A percentile compares a stretch with the other conserved stretches of the same genome.
These are phyloP conservation scores for Chalciporus sphaerocephalus DNA, from an alignment of 768 basidiomycete genomes.

Conservation along the genomic window DNA sequence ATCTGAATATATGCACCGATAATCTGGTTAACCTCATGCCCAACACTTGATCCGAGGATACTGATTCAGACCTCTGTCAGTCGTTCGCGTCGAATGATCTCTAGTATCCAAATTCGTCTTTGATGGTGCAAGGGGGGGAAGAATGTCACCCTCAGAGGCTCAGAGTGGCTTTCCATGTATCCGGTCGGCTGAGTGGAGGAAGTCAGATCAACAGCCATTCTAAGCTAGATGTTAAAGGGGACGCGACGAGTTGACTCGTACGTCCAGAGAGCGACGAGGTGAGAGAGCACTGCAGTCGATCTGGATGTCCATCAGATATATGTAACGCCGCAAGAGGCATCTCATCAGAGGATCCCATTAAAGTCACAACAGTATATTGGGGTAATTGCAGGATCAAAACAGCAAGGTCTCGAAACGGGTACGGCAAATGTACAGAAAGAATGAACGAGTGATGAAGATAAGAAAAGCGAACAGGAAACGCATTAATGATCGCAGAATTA, in stretches of 20 bases:
- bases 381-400: constrained; percentile 15
- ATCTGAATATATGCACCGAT: constrained; percentile 41
- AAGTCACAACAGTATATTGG: constrained; percentile 5
- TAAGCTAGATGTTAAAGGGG: background rate
- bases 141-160: constrained; percentile 51
- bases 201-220: background rate
- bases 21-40: background rate
- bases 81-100: constrained; percentile 53
- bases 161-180: constrained; percentile 18
- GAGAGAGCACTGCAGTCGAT: background rate
- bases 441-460: background rate
- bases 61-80: constrained; percentile 45
- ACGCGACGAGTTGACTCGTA: background rate
- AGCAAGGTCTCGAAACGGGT: constrained; percentile 7
- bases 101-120: constrained; percentile 67
- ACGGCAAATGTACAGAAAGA: background rate
- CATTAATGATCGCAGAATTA: background rate
- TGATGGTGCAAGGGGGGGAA: constrained; percentile 65
- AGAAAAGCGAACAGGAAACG: constrained; percentile 8
- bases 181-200: background rate
- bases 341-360: constrained; percentile 21
- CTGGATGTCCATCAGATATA: constrained; percentile 1
- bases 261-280: background rate
- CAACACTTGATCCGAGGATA: background rate
- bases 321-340: constrained; percentile 9